These are phyloP conservation scores for Pelargonium nanum DNA, from an alignment of 345 rosid genomes.

Conservation along the genomic window DNA sequence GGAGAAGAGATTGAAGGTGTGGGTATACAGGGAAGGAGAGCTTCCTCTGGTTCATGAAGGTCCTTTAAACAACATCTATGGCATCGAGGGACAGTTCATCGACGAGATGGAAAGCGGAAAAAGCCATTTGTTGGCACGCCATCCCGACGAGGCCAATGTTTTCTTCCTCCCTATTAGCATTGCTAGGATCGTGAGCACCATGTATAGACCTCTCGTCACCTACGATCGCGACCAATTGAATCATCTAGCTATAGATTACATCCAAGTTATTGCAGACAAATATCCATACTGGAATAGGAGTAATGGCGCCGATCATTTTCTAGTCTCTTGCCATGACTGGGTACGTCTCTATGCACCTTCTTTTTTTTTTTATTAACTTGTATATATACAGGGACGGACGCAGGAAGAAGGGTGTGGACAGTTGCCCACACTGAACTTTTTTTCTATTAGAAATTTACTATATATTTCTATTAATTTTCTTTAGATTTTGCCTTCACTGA, in stretches of 20 bases:
- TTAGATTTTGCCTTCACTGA: too few species aligned
- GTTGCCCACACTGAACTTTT: too few species aligned
- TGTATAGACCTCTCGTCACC: constrained; percentile 42
- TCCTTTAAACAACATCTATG: constrained; percentile 49
- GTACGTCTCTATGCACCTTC: constrained; percentile 14
- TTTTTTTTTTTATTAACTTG: not conserved
- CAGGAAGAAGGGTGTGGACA: too few species aligned
- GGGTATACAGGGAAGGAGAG: constrained; percentile 67
- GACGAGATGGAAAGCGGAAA: constrained; percentile 41
- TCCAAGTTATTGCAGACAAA: constrained; percentile 22
- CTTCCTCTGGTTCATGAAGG: constrained; percentile 52
- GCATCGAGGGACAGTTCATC: constrained; percentile 59
- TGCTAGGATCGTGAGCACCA: constrained; percentile 30
- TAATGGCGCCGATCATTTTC: constrained; percentile 53
- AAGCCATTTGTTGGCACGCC: constrained; percentile 29
- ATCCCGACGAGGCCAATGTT: constrained; percentile 38
- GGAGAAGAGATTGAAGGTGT: constrained; percentile 54
- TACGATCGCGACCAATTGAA: constrained; percentile 43
- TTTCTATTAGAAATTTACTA: too few species aligned
- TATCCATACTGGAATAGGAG: constrained; percentile 53
- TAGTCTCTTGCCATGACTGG: constrained; percentile 74
- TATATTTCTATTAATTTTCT: too few species aligned
- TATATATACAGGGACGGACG: too few species aligned
- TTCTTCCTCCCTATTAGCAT: constrained; percentile 58
- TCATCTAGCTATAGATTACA: constrained; percentile 43